Evolutionary conservation across 257 asterid species (phyloP).

Genomic region (Solanum habrochaites): DNA sequence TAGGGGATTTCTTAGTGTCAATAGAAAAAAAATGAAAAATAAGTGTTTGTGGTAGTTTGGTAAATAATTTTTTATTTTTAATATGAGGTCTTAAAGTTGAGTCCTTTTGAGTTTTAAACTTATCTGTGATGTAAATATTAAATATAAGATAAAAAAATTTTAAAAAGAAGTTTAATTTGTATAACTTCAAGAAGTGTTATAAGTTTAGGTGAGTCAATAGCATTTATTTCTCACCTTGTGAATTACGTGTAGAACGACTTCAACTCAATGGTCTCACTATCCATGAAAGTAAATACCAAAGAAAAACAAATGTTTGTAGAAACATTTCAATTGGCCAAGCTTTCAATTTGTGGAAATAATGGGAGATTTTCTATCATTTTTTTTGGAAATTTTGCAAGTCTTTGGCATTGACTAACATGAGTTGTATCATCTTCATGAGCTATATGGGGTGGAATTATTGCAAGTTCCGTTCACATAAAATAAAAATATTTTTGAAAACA

Average conservation of each 20-base stretch:
- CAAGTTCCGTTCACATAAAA: not conserved
- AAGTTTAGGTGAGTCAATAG: not conserved
- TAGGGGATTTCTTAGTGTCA: not conserved
- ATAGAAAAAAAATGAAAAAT: not conserved
- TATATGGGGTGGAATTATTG: not conserved
- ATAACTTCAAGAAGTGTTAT: too few species aligned
- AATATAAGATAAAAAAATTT: too few species aligned
- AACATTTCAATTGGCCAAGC: not conserved
- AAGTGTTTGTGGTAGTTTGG: too few species aligned
- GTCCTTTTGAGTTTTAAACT: too few species aligned
- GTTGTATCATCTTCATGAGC: not conserved
- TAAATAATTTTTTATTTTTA: too few species aligned
- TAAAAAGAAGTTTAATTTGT: too few species aligned
- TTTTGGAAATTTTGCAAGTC: not conserved
- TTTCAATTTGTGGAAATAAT: not conserved
- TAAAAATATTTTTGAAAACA: too few species aligned
- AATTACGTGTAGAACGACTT: not conserved
- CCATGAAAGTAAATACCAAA: not conserved
- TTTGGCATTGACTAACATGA: not conserved
- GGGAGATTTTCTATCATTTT: not conserved
- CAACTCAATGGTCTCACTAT: not conserved
- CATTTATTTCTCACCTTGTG: not conserved
- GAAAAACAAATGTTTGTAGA: not conserved
- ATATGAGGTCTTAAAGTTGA: too few species aligned
- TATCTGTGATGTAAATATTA: too few species aligned